A percentile compares a stretch with the other conserved stretches of the same genome.
Conservation (phyloP, 2,329 filamentous ascomycete genomes). For the Lizonia empirigonia region DNA sequence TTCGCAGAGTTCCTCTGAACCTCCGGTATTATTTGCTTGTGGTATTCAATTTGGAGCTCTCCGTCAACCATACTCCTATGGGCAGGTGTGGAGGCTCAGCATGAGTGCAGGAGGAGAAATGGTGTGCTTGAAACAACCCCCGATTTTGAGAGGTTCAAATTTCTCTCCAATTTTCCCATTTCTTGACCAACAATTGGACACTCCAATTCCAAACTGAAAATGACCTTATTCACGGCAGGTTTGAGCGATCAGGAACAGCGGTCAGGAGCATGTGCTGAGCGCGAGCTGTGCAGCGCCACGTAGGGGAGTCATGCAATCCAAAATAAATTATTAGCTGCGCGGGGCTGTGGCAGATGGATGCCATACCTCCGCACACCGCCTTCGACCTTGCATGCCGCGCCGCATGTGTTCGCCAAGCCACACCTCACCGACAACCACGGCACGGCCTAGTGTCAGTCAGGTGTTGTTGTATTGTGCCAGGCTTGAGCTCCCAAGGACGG, state of each 20-base stretch:
- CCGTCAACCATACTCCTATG: too few relatives aligned
- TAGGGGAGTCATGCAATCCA: constrained; percentile 18
- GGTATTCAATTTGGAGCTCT: too few relatives aligned
- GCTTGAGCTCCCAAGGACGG: not conserved
- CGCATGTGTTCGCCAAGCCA: not conserved
- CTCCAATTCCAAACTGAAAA: too few relatives aligned
- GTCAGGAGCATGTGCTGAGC: constrained; percentile 23
- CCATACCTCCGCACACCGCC: constrained; percentile 2
- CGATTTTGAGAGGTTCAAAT: too few relatives aligned
- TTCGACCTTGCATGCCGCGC: constrained; percentile 7
- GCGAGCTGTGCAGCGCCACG: constrained; percentile 15
- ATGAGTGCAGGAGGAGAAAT: too few relatives aligned
- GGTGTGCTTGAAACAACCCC: too few relatives aligned
- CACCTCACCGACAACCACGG: constrained; percentile 6
- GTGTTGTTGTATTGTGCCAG: not conserved
- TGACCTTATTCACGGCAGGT: constrained; percentile 14
- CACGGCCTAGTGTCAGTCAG: not conserved
- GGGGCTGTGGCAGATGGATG: constrained; percentile 11
- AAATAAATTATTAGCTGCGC: constrained; percentile 5
- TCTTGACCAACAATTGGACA: too few relatives aligned
- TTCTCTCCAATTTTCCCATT: too few relatives aligned
- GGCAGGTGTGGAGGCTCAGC: too few relatives aligned
- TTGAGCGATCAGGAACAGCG: constrained; percentile 18
- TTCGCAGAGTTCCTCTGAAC: too few relatives aligned
- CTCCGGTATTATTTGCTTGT: not conserved